Base-by-base conservation (phyloP, 306 rosid species). In the Cucumis hystrix region DNA sequence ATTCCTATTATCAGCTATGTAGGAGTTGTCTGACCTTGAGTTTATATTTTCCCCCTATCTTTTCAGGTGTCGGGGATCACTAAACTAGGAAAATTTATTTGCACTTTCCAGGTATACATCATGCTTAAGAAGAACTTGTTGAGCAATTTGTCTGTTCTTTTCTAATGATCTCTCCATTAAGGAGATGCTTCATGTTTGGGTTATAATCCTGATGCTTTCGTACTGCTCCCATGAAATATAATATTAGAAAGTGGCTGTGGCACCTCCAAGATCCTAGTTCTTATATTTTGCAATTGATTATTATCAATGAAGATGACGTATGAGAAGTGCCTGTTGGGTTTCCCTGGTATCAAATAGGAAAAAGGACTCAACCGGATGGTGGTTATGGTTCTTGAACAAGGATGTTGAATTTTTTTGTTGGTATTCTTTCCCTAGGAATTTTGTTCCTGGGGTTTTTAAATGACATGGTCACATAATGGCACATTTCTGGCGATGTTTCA, bases 51-150 rank as follows among this genome's bases (percentile, higher is more conserved):
- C 2, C 40, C 72, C 41, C 77, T 6, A 52, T 81, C 74, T 66
- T 74, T 79, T 77, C 89, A 92, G 99, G 88, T 95, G 99, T 74
- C 97, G 96, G 45, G 96, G 99, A 83, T 95, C 99, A 67, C 54
- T 95, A 80, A 95, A 95, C 84, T 95, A 92, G 89, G 81, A 82
- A 63, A 71, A 69, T 71, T 54, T 63, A 57, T 54, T 54, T 77
- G 80, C 74, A 59, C 74, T 33, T 82, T 65, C 85, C 86, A 86
- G 79, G 91, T 82, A 78, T 68, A 62, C 77, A 59, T 81, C 66
- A 28, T 79, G 72, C 41, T 43, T 80, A 0, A 43, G 12, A 43
- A 43, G 9, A 43, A 43, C 49, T 43, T 43, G 49, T 43, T 43
- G 49, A 43, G 49, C 16, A 11, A 12, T 12, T 10, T 69, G 49